Percentiles rank a stretch among this genome's conserved stretches.
Conservation (phyloP, 805 yeast genomes). For the Candida cerambycidarum region DNA sequence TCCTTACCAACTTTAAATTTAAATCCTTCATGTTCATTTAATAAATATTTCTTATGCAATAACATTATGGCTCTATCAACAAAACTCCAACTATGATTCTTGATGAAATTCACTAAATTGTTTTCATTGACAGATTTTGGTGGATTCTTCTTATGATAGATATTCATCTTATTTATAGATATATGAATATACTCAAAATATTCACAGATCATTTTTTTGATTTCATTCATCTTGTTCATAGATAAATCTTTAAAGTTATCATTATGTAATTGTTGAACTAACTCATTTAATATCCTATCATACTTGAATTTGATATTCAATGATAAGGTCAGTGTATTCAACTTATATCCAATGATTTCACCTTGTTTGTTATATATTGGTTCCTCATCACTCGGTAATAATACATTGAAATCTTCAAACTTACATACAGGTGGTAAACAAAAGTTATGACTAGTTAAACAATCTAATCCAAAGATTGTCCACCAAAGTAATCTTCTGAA, state of each 20-base stretch:
- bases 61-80: constrained; percentile 54
- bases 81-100: constrained; percentile 49
- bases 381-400: constrained; percentile 51
- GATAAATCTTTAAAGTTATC: constrained; percentile 44
- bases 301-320: constrained; percentile 55
- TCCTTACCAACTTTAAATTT: constrained; percentile 1
- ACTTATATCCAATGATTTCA: constrained; percentile 30
- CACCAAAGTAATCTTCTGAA: constrained; percentile 63
- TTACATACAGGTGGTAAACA: constrained; percentile 55
- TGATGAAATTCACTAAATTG: constrained; percentile 48
- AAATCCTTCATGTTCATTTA: constrained; percentile 24
- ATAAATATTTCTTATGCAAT: constrained; percentile 41
- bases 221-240: constrained; percentile 40
- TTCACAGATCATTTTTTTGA: constrained; percentile 50
- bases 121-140: constrained; percentile 39
- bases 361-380: constrained; percentile 28
- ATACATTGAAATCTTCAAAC: constrained; percentile 54
- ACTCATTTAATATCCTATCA: constrained; percentile 51
- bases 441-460: constrained; percentile 54
- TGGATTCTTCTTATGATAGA: constrained; percentile 32
- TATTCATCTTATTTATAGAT: constrained; percentile 42
- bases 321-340: constrained; percentile 48
- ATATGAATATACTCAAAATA: constrained; percentile 51
- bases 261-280: constrained; percentile 52
- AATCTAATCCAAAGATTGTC: constrained; percentile 62